Conservation (phyloP, 1,139 yeast species). For the Hyphopichia wangnamkhiaoensis region DNA sequence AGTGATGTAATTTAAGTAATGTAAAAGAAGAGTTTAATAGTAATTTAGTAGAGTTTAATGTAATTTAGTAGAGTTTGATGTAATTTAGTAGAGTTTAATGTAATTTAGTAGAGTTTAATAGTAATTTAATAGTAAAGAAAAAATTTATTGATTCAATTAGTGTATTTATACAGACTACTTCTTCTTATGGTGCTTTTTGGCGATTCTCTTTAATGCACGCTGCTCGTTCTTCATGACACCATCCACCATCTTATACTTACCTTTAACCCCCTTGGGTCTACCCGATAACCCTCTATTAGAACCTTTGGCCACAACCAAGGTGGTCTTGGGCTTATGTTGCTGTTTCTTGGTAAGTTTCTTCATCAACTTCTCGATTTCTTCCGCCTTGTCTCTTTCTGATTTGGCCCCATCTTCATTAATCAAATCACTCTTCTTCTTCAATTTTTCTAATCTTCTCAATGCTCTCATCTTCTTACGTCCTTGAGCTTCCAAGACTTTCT, state of each 20-base stretch:
- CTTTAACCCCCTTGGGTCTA: slow-evolving; percentile 95
- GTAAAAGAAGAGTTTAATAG: too few species aligned
- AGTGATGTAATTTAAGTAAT: too few species aligned
- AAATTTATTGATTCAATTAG: too few species aligned
- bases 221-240: slow-evolving; percentile 97
- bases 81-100: too few species aligned
- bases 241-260: slow-evolving; percentile 99
- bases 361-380: slow-evolving; percentile 86
- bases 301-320: slow-evolving; percentile 90
- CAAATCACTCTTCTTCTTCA: slow-evolving; percentile 90
- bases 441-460: slow-evolving; percentile 78
- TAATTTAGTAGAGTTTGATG: too few species aligned
- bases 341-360: slow-evolving; percentile 77
- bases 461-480: slow-evolving; percentile 98
- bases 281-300: slow-evolving; percentile 84
- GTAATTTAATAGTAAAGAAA: too few species aligned
- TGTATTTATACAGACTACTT: too few species aligned
- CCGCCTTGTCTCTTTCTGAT: slow-evolving; percentile 92
- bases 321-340: slow-evolving; percentile 76
- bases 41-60: too few species aligned
- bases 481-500: slow-evolving; percentile 95
- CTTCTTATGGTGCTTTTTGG: slow-evolving; percentile 70
- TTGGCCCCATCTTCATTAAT: slow-evolving; percentile 86
- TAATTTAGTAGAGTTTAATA: too few species aligned
- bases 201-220: slow-evolving; percentile 86